Percentiles rank a stretch among this genome's conserved stretches.
phyloP scores from a whole-genome alignment of 345 rosid genomes.

The Trapa incisa region DNA sequence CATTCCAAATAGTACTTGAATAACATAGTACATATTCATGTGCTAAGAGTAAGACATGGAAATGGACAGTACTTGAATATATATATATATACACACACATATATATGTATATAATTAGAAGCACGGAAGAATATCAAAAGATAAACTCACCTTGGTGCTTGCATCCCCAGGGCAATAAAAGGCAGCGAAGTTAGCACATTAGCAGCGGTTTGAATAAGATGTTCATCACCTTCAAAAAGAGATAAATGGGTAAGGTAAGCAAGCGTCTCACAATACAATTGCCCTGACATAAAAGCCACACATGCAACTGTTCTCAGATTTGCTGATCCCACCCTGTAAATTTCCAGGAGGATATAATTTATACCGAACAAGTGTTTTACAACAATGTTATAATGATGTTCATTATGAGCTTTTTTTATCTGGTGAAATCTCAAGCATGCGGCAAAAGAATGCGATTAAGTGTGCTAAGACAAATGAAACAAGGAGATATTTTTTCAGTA shows the following conservation, averaged over 20 bases:
- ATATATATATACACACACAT: no score
- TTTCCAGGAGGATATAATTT: no score
- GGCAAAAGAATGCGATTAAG: not conserved
- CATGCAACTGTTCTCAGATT: not conserved
- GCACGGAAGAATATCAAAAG: not conserved
- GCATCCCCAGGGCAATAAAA: conserved; percentile 72
- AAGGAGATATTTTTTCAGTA: not conserved
- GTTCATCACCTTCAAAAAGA: conserved; percentile 48
- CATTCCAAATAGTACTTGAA: not conserved
- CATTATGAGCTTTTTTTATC: no score
- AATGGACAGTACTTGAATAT: no score
- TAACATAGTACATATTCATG: not conserved
- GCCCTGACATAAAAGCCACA: not conserved
- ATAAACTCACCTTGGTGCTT: conserved; percentile 66
- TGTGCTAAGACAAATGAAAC: not conserved
- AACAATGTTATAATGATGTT: no score
- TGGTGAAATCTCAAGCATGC: no score
- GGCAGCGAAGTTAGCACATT: conserved; percentile 92
- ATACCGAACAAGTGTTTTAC: no score
- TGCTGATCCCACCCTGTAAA: no score
- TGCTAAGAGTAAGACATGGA: no score
- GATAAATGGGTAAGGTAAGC: not conserved
- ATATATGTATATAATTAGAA: no score
- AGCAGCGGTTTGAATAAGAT: conserved; percentile 50
- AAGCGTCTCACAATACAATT: not conserved